A percentile compares a stretch with the other conserved stretches of the same genome.
Evolutionary conservation across 2,329 filamentous ascomycete genomes (phyloP).

Genomic region (Pestalotiopsis sp.): DNA sequence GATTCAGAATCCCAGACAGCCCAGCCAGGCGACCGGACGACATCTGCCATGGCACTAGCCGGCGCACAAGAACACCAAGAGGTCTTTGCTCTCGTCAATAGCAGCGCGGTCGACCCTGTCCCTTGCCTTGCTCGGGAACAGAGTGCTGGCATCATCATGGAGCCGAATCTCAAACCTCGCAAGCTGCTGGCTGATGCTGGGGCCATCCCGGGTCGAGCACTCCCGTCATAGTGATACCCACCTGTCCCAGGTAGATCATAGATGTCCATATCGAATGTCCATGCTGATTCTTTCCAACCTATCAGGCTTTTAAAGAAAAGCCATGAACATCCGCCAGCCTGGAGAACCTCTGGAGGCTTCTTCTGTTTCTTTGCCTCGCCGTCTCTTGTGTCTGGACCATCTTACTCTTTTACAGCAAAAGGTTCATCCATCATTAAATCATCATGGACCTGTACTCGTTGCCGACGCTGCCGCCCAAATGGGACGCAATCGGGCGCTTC

Average conservation of each 20-base stretch:
- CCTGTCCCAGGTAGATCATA: too few relatives aligned
- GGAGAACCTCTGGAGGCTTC: not conserved
- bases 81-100: not conserved
- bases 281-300: not conserved
- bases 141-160: not conserved
- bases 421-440: not conserved
- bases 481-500: slow-evolving; percentile 22
- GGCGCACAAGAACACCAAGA: not conserved
- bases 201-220: not conserved
- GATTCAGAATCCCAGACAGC: not conserved
- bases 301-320: not conserved
- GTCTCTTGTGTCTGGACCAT: too few relatives aligned
- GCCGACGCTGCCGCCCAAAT: slow-evolving; percentile 18
- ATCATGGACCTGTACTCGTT: slow-evolving; percentile 19
- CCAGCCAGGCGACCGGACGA: not conserved
- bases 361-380: not conserved
- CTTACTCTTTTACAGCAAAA: not conserved
- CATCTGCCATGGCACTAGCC: not conserved
- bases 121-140: not conserved
- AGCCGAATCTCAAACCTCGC: not conserved
- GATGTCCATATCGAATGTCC: too few relatives aligned
- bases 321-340: not conserved
- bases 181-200: not conserved
- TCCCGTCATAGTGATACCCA: not conserved
- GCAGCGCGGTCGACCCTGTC: not conserved